Percentiles rank a stretch among this genome's conserved stretches.
Conservation (phyloP, 2,329 filamentous ascomycete genomes). For the Moelleriella libera region DNA sequence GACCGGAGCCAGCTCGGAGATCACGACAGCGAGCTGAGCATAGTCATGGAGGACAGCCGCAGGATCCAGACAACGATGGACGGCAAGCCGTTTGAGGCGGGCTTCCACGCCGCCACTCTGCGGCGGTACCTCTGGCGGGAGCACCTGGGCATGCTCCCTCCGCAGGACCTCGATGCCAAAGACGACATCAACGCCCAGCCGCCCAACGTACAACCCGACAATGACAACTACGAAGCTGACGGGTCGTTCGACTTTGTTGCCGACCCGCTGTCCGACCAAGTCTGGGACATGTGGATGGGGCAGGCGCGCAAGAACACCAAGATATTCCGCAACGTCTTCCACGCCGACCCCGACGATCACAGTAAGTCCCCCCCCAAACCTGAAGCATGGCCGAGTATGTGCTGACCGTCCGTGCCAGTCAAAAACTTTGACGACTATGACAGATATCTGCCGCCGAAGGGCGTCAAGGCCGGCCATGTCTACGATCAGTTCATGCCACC, state of each 20-base stretch:
- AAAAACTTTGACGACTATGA: constrained; percentile 87
- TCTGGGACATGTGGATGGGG: constrained; percentile 56
- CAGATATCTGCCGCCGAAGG: constrained; percentile 53
- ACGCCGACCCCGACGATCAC: constrained; percentile 78
- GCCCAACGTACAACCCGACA: constrained; percentile 50
- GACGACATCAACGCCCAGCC: constrained; percentile 62
- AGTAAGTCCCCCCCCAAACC: constrained; percentile 29
- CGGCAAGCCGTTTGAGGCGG: constrained; percentile 61
- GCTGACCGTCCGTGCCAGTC: constrained; percentile 28
- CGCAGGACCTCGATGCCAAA: constrained; percentile 54
- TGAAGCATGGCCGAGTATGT: background rate
- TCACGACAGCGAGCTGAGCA: constrained; percentile 82
- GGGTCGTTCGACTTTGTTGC: constrained; percentile 51
- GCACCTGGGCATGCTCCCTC: constrained; percentile 67
- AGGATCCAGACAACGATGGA: constrained; percentile 62
- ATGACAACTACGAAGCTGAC: constrained; percentile 46
- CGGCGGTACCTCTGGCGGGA: constrained; percentile 79
- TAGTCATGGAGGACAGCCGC: constrained; percentile 77
- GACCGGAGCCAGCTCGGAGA: constrained; percentile 77
- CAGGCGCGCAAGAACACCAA: constrained; percentile 59
- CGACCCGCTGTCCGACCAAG: constrained; percentile 53
- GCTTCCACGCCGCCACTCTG: constrained; percentile 70
- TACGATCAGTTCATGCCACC: constrained; percentile 67
- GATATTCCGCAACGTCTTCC: constrained; percentile 67
- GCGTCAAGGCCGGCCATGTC: constrained; percentile 71